Evolutionary conservation across 768 basidiomycete genomes (phyloP).

Genomic region (Leccinum subtestaceum): DNA sequence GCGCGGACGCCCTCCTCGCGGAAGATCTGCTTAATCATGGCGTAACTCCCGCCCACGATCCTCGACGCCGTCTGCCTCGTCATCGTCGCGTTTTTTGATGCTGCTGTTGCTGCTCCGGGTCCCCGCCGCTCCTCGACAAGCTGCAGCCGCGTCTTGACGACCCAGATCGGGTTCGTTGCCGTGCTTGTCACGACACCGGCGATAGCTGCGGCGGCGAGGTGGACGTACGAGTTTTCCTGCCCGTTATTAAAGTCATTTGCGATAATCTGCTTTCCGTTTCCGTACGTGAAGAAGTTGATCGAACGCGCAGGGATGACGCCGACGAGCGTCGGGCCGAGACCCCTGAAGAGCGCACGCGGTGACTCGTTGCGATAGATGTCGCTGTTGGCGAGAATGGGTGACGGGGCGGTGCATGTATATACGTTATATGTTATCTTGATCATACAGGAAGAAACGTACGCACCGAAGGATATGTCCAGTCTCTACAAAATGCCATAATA

Average conservation of each 20-base stretch:
- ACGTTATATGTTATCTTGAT: neutral
- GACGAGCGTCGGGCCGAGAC: conserved; percentile 90
- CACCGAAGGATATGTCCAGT: conserved; percentile 88
- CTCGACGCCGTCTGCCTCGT: conserved; percentile 18
- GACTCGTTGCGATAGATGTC: conserved; percentile 90
- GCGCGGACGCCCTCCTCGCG: conserved; percentile 80
- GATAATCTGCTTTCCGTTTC: conserved; percentile 91
- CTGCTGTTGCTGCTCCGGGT: neutral
- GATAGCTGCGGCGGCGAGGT: conserved; percentile 79
- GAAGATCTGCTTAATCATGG: conserved; percentile 70
- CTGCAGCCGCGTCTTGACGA: conserved; percentile 95
- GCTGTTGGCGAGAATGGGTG: conserved; percentile 36
- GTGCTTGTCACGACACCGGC: conserved; percentile 88
- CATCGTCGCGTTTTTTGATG: neutral
- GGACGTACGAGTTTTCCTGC: conserved; percentile 79
- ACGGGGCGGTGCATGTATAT: neutral
- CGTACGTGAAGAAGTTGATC: conserved; percentile 97
- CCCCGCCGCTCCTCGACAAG: conserved; percentile 42
- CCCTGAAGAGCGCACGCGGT: conserved; percentile 86
- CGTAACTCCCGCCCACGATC: conserved; percentile 51
- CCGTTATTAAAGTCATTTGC: conserved; percentile 76
- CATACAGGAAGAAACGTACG: neutral
- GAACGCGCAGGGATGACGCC: conserved; percentile 95
- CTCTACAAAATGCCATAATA: conserved; percentile 93
- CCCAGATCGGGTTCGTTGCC: conserved; percentile 98